Evolutionary conservation across 1,284 basidiomycete species (phyloP), one percentile per base, ranked within the genome.

Genomic region (Cryptococcus depauperatus): DNA sequence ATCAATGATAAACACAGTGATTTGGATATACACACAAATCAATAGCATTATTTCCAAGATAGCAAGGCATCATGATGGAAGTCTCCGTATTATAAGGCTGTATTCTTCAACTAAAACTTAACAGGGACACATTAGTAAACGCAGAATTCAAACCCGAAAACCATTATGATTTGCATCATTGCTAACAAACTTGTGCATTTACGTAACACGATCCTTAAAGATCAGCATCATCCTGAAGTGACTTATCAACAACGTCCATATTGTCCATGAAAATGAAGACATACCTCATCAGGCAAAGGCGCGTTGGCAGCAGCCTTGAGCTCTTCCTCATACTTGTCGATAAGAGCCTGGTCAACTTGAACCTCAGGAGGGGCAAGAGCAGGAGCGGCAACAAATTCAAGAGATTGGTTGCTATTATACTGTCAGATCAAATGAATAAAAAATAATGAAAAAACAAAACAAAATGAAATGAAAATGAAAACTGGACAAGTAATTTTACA

Each of bases 381-480:
- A 29, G 91, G 90, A 8, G 91, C 92, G 46, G 95, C 92, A 50
- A 95, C 91, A 60, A 99, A 97, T 52, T 98, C 93, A 55, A 99
- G 82, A 39, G 75, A 57, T 42, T 83, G 76, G 76, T 96, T 96
- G 52, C 89, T 90, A 54, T n/a, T n/a, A 3, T 11, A 37, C 8
- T 18, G 43, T 41, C 16, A 42, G 46, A n/a, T n/a, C n/a, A n/a
- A n/a, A n/a, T n/a, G n/a, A n/a, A n/a, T n/a, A n/a, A n/a, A n/a
- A n/a, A n/a, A n/a, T n/a, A n/a, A n/a, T n/a, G n/a, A n/a, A n/a
- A n/a, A n/a, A n/a, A n/a, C n/a, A n/a, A n/a, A n/a, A n/a, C n/a
- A n/a, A n/a, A n/a, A n/a, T n/a, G n/a, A n/a, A n/a, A n/a, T n/a
- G n/a, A n/a, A n/a, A n/a, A n/a, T n/a, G n/a, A n/a, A n/a, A n/a